A percentile compares a stretch with the other conserved stretches of the same genome.
phyloP scores from a whole-genome alignment of 2,329 filamentous ascomycete genomes.

The Fusarium sp. region DNA sequence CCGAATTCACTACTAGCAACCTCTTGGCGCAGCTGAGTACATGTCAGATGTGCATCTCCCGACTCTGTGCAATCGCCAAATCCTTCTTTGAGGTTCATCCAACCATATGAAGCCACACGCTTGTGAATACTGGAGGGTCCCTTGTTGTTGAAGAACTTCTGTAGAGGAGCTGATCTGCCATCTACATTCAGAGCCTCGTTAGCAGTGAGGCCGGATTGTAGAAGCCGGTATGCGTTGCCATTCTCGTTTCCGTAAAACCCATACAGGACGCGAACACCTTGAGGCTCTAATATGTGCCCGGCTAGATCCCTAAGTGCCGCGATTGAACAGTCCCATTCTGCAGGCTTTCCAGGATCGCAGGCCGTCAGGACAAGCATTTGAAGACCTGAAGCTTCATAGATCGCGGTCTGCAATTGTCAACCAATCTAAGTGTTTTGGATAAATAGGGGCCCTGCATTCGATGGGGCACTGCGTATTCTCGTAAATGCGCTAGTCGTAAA shows the following conservation, averaged over 20 bases:
- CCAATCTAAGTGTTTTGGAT: background rate
- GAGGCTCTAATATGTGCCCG: background rate
- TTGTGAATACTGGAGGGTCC: background rate
- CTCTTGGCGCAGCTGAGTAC: background rate
- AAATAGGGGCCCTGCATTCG: background rate
- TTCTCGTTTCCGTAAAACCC: background rate
- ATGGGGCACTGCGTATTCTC: background rate
- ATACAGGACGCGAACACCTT: background rate
- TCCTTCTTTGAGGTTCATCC: background rate
- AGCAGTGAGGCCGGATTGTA: background rate
- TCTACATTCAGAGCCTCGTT: background rate
- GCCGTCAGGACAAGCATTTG: background rate
- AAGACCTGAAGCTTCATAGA: background rate
- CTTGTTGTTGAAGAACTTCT: background rate
- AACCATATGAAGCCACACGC: background rate
- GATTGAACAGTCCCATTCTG: background rate
- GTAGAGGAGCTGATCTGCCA: background rate
- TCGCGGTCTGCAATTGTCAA: fast-evolving
- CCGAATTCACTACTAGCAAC: background rate
- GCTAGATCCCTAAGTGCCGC: background rate
- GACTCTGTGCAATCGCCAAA: background rate
- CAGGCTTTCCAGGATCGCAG: background rate
- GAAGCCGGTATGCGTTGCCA: background rate
- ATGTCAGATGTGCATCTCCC: background rate
- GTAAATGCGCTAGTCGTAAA: no score